Percentiles rank a stretch among this genome's conserved stretches.
phyloP scores from a whole-genome alignment of 2,329 filamentous ascomycete genomes.

The Aureobasidium sp. region DNA sequence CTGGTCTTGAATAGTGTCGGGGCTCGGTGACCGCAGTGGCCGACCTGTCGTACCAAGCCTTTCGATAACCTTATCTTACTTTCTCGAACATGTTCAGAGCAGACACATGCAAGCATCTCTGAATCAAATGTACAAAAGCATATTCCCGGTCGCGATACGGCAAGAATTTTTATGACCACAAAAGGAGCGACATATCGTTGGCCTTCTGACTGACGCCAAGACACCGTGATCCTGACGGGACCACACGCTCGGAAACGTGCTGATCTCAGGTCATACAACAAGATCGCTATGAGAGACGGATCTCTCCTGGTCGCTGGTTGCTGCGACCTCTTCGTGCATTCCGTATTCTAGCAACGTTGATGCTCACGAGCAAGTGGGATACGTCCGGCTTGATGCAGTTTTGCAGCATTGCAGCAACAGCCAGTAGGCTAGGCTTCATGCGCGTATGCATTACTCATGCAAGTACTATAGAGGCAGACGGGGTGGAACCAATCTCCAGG shows the following conservation, averaged over 20 bases:
- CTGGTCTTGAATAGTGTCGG: background rate
- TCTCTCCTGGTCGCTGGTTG: background rate
- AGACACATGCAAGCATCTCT: background rate
- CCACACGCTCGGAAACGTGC: background rate
- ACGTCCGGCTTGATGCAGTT: background rate
- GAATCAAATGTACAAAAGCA: background rate
- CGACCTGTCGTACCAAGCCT: background rate
- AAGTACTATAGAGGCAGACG: background rate
- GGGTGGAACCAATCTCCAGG: background rate
- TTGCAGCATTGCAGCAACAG: background rate
- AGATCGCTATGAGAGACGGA: background rate
- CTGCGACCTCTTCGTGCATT: background rate
- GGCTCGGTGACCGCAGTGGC: background rate
- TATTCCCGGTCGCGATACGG: background rate
- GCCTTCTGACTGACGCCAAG: background rate
- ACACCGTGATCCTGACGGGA: background rate
- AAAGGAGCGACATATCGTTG: background rate
- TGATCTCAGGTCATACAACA: background rate
- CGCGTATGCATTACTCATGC: background rate
- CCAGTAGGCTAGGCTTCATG: background rate
- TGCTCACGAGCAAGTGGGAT: background rate
- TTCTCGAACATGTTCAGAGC: background rate
- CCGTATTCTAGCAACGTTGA: background rate
- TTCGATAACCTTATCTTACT: background rate
- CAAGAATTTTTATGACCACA: background rate